Conservation (phyloP, 768 basidiomycete genomes). For the Termitomyces heimii region DNA sequence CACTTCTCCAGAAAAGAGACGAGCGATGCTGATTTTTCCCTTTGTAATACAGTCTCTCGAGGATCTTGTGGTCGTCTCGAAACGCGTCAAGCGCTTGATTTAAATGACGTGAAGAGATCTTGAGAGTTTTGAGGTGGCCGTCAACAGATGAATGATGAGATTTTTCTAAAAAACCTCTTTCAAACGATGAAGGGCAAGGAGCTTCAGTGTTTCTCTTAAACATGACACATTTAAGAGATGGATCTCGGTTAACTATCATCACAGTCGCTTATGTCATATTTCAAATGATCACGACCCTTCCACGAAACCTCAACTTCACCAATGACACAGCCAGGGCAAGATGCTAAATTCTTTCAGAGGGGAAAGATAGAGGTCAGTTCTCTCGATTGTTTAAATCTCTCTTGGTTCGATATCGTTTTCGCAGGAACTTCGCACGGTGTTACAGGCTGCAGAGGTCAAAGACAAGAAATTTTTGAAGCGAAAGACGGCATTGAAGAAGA, state of each 20-base stretch:
- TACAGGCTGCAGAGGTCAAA: slow-evolving; percentile 87
- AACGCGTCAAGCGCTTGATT: slow-evolving; percentile 35
- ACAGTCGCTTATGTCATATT: background rate
- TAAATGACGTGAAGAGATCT: slow-evolving; percentile 45
- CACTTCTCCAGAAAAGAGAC: slow-evolving; percentile 65
- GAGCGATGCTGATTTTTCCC: slow-evolving; percentile 73
- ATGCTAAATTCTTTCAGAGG: slow-evolving; percentile 88
- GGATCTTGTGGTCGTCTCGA: slow-evolving; percentile 47
- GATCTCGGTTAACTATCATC: background rate
- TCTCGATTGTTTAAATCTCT: background rate
- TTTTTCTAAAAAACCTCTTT: slow-evolving; percentile 22
- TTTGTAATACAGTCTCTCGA: slow-evolving; percentile 72
- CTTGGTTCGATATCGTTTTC: slow-evolving; percentile 2
- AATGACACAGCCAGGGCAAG: slow-evolving; percentile 65
- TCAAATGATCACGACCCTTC: background rate
- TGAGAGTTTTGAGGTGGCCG: slow-evolving; percentile 55
- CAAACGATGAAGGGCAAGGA: slow-evolving; percentile 5
- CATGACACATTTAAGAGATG: background rate
- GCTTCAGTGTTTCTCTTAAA: slow-evolving; percentile 1
- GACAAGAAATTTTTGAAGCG: slow-evolving; percentile 95
- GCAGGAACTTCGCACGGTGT: slow-evolving; percentile 86
- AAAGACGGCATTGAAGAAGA: slow-evolving; percentile 93
- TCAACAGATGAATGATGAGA: slow-evolving; percentile 40
- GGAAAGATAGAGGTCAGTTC: slow-evolving; percentile 83
- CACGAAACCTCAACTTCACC: background rate